phyloP scores from a whole-genome alignment of 192 early-diverging fungal genomes.

The Gonapodya prolifera region DNA sequence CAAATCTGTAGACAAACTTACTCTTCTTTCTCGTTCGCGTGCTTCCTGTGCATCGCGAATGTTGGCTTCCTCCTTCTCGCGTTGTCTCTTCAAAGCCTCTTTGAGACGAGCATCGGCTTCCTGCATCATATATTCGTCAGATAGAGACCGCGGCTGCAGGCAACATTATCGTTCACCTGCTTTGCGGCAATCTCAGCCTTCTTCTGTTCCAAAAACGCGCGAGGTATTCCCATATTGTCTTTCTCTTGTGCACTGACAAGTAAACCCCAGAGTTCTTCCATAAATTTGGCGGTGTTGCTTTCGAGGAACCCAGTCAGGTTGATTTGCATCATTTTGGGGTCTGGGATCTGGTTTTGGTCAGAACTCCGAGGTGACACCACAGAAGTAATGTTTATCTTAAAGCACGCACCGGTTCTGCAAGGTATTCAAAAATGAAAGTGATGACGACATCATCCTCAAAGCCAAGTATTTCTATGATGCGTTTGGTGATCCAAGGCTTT shows the following conservation, averaged over 20 bases:
- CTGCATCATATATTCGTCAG: background rate
- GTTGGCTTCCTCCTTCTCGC: background rate
- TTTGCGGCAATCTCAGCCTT: slow-evolving; percentile 60
- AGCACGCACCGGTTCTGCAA: background rate
- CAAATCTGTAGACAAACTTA: background rate
- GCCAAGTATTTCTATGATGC: slow-evolving; percentile 61
- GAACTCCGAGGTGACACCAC: background rate
- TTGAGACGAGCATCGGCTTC: background rate
- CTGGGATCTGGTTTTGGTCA: slow-evolving; percentile 37
- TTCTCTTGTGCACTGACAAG: slow-evolving; percentile 76
- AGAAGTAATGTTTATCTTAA: background rate
- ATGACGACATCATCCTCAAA: slow-evolving; percentile 91
- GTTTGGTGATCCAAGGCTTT: slow-evolving; percentile 72
- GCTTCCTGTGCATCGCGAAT: background rate
- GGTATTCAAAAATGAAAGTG: slow-evolving; percentile 59
- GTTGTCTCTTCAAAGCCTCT: background rate
- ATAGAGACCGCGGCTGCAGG: background rate
- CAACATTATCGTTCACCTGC: slow-evolving; percentile 18
- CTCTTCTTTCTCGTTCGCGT: background rate
- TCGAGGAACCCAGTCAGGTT: slow-evolving; percentile 91
- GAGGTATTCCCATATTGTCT: slow-evolving; percentile 65
- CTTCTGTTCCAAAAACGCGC: slow-evolving; percentile 69
- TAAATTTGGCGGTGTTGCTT: slow-evolving; percentile 62
- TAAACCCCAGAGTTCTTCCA: slow-evolving; percentile 80
- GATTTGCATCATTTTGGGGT: slow-evolving; percentile 87